Conservation (phyloP, 139 green algal species). For the Monoraphidium neglectum region DNA sequence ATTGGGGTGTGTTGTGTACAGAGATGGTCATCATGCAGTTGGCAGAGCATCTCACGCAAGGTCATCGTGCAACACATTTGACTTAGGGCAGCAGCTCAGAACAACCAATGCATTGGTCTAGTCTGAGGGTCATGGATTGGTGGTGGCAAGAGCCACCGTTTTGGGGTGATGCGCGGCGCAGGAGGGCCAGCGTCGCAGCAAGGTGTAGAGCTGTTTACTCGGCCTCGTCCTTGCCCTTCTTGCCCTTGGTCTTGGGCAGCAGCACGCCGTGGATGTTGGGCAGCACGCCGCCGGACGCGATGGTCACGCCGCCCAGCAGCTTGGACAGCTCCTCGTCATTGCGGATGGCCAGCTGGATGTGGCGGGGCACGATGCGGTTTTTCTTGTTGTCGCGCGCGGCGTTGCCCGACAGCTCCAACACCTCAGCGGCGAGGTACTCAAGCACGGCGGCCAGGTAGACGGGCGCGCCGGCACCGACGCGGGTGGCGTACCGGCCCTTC, state of each 20-base stretch:
- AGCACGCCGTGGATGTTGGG: conserved; percentile 88
- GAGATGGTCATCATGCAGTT: too few species aligned
- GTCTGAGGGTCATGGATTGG: too few species aligned
- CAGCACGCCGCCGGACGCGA: conserved; percentile 79
- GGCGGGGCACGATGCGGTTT: conserved; percentile 75
- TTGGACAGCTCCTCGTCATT: conserved; percentile 89
- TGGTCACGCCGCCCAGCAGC: conserved; percentile 84
- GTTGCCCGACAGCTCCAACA: conserved; percentile 86
- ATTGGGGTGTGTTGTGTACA: too few species aligned
- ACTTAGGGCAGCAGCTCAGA: too few species aligned
- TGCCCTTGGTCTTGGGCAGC: conserved; percentile 61
- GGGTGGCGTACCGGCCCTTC: conserved; percentile 59
- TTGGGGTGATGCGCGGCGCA: too few species aligned
- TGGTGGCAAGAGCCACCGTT: too few species aligned
- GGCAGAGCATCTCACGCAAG: too few species aligned
- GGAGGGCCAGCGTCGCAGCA: too few species aligned
- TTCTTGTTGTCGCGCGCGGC: conserved; percentile 93
- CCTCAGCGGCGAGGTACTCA: conserved; percentile 65
- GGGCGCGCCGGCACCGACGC: conserved; percentile 47
- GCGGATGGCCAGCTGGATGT: conserved; percentile 88
- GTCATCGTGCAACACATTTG: too few species aligned
- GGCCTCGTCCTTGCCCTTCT: too few species aligned
- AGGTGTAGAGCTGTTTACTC: too few species aligned
- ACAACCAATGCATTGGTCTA: too few species aligned
- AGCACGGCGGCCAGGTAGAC: conserved; percentile 67